Evolutionary conservation across 352 stramenopile species (phyloP), one percentile per base, ranked within the genome.

Genomic region (Pythium phragmiticola): DNA sequence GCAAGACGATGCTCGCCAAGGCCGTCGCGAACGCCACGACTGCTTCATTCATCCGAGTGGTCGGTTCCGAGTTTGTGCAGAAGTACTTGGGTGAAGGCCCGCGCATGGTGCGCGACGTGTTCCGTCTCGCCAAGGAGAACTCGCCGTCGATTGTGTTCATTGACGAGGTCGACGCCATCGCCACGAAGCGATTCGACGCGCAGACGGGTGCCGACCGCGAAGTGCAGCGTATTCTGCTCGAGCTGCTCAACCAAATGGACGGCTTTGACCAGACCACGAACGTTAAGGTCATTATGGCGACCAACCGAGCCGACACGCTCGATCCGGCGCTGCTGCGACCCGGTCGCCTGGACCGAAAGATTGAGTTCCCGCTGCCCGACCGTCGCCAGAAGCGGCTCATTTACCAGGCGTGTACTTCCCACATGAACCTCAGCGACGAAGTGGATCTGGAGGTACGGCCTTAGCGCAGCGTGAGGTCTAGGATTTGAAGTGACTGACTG

Each of bases 271-370:
- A 99, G 78, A 96, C 91, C 45, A 99, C 97, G 34, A 99, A 99
- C 80, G 97, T 99, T 71, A 99, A 99, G 85, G 96, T 99, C 36
- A 99, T 99, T 70, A 99, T 99, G 97, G 98, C 98, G 4, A 99
- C 98, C 0, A 99, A 99, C 82, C 89, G 98, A 9, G 95, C 96
- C 14, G 98, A 99, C 73, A 99, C 97, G 41, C 76, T 99, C 50
- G 98, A 99, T 81, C 97, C 98, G 36, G 98, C 98, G 28, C 82
- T 99, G 57, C 82, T 99, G 59, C 91, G 98, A 66, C 97, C 98
- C 7, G 98, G 98, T 34, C 92, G 98, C 16, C 72, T 99, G 68
- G 98, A 99, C 78, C 84, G 98, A 36, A 99, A 99, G 80, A 96
- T 99, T 78, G 98, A 99, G 82, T 99, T 99, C 77, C 98, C 98